Evolutionary conservation across 2,329 filamentous ascomycete genomes (phyloP).

Genomic region (Sporothrix inflata): DNA sequence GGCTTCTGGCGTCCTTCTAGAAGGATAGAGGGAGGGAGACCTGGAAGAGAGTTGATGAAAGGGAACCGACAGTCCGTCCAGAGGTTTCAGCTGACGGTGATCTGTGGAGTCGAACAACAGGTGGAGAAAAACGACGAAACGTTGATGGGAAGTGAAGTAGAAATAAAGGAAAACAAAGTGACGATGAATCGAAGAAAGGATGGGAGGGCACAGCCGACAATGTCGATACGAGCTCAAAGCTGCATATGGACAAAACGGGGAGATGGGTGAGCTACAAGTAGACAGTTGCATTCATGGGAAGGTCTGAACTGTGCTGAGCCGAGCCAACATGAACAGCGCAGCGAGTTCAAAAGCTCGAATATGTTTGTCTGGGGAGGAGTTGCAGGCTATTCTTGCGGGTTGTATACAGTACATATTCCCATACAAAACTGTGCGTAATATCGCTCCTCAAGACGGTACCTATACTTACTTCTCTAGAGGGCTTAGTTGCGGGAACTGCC

Average conservation of each 20-base stretch:
- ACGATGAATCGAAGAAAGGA: not conserved
- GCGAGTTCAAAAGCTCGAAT: not conserved
- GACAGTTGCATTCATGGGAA: not conserved
- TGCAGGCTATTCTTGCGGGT: not conserved
- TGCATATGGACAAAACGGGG: not conserved
- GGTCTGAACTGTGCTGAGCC: not conserved
- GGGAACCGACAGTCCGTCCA: not conserved
- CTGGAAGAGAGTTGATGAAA: not conserved
- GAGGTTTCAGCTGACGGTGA: not conserved
- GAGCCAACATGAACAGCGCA: not conserved
- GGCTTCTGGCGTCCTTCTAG: slow-evolving; percentile 25
- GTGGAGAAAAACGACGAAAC: not conserved
- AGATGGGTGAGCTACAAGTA: not conserved
- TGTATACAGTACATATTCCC: not conserved
- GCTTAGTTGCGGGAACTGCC: slow-evolving; percentile 12
- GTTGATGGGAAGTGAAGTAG: not conserved
- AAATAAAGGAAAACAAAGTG: not conserved
- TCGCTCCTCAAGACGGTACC: not conserved
- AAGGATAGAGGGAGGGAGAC: not conserved
- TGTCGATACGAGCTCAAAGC: not conserved
- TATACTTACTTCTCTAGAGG: not conserved
- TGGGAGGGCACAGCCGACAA: not conserved
- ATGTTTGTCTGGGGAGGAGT: not conserved
- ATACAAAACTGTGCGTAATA: not conserved
- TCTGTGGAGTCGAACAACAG: not conserved